These are phyloP conservation scores for Neoboletus subvelutipes DNA, from an alignment of 768 basidiomycete species.

Conservation along the genomic window DNA sequence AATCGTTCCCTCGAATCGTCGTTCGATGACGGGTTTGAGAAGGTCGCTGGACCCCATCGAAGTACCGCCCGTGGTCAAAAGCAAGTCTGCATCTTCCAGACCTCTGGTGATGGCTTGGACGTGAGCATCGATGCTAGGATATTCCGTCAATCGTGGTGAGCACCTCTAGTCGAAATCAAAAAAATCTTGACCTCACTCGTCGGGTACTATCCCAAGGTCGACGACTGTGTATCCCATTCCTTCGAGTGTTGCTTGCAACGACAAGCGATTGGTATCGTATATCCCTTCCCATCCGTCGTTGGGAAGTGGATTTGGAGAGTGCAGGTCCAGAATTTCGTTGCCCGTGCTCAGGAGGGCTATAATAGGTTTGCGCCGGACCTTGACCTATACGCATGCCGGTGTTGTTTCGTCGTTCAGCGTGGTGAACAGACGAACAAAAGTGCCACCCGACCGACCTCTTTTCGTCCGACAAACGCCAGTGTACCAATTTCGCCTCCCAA, in stretches of 20 bases:
- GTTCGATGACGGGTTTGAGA: constrained; percentile 85
- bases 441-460: constrained; percentile 46
- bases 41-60: constrained; percentile 90
- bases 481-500: constrained; percentile 85
- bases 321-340: constrained; percentile 73
- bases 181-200: constrained; percentile 49
- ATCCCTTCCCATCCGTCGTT: constrained; percentile 63
- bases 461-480: constrained; percentile 72
- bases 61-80: constrained; percentile 87
- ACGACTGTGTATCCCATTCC: constrained; percentile 74
- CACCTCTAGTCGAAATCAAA: neutral
- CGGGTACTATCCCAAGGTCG: constrained; percentile 78
- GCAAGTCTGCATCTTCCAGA: constrained; percentile 62
- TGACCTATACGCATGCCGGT: constrained; percentile 52
- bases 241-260: constrained; percentile 65
- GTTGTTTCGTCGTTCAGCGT: neutral
- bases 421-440: neutral
- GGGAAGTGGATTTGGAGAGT: constrained; percentile 37
- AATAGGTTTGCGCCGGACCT: constrained; percentile 67
- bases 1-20: constrained; percentile 67
- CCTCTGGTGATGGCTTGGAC: constrained; percentile 56
- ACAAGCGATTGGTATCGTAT: constrained; percentile 86
- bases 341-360: constrained; percentile 86
- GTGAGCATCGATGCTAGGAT: constrained; percentile 54
- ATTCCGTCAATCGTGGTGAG: neutral